Conservation (phyloP, 495 filamentous ascomycete species). For the Penicillium verhagenii region DNA sequence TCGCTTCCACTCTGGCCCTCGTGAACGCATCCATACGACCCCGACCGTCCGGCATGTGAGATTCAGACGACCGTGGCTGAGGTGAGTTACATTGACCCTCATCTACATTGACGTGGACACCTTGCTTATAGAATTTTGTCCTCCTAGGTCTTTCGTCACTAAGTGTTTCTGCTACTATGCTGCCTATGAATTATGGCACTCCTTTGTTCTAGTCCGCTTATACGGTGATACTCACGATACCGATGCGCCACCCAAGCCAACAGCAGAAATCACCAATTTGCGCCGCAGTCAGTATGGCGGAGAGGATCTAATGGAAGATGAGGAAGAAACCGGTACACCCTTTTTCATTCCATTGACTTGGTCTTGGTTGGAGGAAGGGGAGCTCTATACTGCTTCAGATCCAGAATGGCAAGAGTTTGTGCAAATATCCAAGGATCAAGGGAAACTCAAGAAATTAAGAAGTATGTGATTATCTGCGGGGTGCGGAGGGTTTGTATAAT, state of each 20-base stretch:
- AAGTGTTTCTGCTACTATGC: conserved; percentile 33
- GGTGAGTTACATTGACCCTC: conserved; percentile 21
- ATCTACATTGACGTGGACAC: not conserved
- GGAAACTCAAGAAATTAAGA: conserved; percentile 47
- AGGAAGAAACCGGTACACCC: conserved; percentile 34
- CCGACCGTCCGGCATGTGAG: conserved; percentile 36
- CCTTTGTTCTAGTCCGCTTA: conserved; percentile 40
- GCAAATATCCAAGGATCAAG: conserved; percentile 52
- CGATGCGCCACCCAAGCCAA: conserved; percentile 9
- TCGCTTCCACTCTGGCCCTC: conserved; percentile 22
- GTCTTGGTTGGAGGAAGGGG: conserved; percentile 45
- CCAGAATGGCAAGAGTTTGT: conserved; percentile 72
- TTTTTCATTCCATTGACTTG: conserved; percentile 67
- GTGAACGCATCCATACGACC: conserved; percentile 11
- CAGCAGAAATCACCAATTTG: not conserved
- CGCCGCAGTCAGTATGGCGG: not conserved
- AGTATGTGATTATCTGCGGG: conserved; percentile 38
- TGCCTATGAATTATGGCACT: conserved; percentile 41
- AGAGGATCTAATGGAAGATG: conserved; percentile 22
- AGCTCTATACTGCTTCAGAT: conserved; percentile 58
- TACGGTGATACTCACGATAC: conserved; percentile 31
- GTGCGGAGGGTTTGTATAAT: not conserved
- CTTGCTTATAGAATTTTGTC: conserved; percentile 8
- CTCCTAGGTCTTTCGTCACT: conserved; percentile 32
- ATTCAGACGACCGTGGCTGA: conserved; percentile 41